These are phyloP conservation scores for Xylaria telfairii DNA, from an alignment of 495 filamentous ascomycete species.

Conservation along the genomic window DNA sequence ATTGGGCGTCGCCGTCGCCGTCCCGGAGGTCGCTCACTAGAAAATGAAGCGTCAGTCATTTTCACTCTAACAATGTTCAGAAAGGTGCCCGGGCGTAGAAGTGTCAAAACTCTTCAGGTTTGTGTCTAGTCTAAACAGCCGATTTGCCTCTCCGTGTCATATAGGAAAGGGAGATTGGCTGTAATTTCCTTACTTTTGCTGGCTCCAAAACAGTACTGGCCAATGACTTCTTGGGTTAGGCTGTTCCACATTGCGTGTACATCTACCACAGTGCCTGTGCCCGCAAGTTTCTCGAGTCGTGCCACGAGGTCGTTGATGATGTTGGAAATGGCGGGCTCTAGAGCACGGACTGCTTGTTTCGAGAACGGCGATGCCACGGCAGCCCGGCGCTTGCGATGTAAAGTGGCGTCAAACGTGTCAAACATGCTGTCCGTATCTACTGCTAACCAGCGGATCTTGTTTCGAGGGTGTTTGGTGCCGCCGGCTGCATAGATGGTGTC, in stretches of 20 bases:
- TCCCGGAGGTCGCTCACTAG: conserved; percentile 24
- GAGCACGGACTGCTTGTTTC: conserved; percentile 17
- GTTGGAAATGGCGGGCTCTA: conserved; percentile 36
- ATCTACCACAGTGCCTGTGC: conserved; percentile 11
- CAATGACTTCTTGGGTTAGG: conserved; percentile 35
- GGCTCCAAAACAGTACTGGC: conserved; percentile 35
- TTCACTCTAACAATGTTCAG: background rate
- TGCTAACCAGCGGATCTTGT: conserved; percentile 9
- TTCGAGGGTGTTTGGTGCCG: conserved; percentile 8
- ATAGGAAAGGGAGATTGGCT: background rate
- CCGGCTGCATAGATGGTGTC: conserved; percentile 25
- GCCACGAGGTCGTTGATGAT: conserved; percentile 27
- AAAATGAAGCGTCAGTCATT: background rate
- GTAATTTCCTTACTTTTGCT: conserved; percentile 13
- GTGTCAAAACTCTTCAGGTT: background rate
- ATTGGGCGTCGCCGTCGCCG: conserved; percentile 29
- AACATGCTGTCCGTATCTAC: background rate
- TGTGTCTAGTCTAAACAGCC: background rate
- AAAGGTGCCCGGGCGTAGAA: background rate
- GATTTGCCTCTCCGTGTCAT: background rate
- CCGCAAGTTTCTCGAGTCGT: conserved; percentile 31
- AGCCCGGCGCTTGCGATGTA: conserved; percentile 44
- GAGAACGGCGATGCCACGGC: conserved; percentile 41
- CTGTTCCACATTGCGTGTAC: conserved; percentile 29
- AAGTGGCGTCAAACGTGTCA: background rate